Conservation (phyloP, 176 grass and related monocot genomes). For the Zea mays region Zm-B73-REFERENCE-NAM-5.0 NC_050104.1:129344001-129344500, state of each 20-base stretch:
- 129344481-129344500: not conserved
- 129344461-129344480: conserved; percentile 45
- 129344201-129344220: not conserved
- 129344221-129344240: not conserved
- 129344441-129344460: conserved; percentile 31
- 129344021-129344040: not conserved
- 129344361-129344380: conserved; percentile 39
- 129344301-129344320: conserved; percentile 56
- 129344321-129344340: conserved; percentile 42
- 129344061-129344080: not conserved
- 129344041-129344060: not conserved
- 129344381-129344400: conserved; percentile 37
- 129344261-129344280: not conserved
- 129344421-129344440: conserved; percentile 31
- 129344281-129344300: conserved; percentile 28
- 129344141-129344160: not conserved
- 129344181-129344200: not conserved
- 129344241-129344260: not conserved
- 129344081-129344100: not conserved
- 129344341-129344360: conserved; percentile 41
- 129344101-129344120: not conserved
- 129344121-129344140: not conserved
- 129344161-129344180: not conserved
- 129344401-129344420: conserved; percentile 35
- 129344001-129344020: too few relatives aligned